Conservation (phyloP, 2,329 filamentous ascomycete species). For the Bipolaris gigantea region DNA sequence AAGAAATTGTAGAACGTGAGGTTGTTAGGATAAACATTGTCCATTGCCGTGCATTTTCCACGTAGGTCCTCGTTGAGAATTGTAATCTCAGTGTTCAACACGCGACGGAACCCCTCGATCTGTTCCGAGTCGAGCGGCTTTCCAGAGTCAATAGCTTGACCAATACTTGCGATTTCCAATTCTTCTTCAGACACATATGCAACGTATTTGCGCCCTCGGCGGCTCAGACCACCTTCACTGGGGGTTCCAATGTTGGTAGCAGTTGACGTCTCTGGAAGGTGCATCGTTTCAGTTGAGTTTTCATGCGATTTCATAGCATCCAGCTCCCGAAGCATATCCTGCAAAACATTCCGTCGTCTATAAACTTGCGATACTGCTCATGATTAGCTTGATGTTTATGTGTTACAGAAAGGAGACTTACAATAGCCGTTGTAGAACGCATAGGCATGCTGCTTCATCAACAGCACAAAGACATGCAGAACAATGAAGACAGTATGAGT, state of each 20-base stretch:
- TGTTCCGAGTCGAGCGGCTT: slow-evolving; percentile 64
- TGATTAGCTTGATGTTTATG: neutral
- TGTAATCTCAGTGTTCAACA: slow-evolving; percentile 69
- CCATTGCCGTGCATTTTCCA: slow-evolving; percentile 58
- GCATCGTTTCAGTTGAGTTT: slow-evolving; percentile 37
- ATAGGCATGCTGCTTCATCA: slow-evolving; percentile 85
- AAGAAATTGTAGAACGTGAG: slow-evolving; percentile 66
- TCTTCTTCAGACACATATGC: slow-evolving; percentile 52
- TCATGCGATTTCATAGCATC: slow-evolving; percentile 55
- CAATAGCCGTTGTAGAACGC: slow-evolving; percentile 76
- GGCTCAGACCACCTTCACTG: slow-evolving; percentile 6
- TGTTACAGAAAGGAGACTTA: slow-evolving; percentile 27
- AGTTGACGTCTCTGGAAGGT: slow-evolving; percentile 2
- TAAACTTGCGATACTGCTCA: slow-evolving; percentile 51
- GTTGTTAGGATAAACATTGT: slow-evolving; percentile 68
- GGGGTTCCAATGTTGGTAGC: slow-evolving; percentile 22
- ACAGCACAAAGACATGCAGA: slow-evolving; percentile 71
- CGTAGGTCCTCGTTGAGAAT: slow-evolving; percentile 65
- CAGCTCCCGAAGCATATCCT: slow-evolving; percentile 59
- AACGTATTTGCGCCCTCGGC: slow-evolving; percentile 47
- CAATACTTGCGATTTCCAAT: slow-evolving; percentile 63
- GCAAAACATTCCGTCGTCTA: slow-evolving; percentile 50
- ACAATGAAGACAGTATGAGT: slow-evolving; percentile 79
- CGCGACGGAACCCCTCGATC: slow-evolving; percentile 63
- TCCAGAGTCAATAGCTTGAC: slow-evolving; percentile 63